A percentile compares a stretch with the other conserved stretches of the same genome.
Evolutionary conservation across 129 eudicot species (phyloP).

Genomic region (Logfia minima): DNA sequence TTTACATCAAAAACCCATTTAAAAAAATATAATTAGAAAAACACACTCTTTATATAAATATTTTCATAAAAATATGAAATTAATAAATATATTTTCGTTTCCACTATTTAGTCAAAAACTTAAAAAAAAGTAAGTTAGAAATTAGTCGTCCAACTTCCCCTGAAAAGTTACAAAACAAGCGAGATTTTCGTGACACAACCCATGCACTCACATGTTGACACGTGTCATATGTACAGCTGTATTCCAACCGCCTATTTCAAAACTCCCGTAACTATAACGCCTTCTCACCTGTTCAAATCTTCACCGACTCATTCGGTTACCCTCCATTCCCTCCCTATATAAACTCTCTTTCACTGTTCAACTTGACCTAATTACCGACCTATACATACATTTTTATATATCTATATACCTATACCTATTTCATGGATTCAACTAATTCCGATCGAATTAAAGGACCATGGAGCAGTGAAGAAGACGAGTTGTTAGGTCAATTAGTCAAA

Average conservation of each 20-base stretch:
- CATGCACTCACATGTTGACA: conserved; percentile 27
- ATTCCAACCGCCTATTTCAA: conserved; percentile 32
- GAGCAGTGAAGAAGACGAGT: conserved; percentile 44
- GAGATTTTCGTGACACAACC: conserved; percentile 25
- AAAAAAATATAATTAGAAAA: too few relatives aligned
- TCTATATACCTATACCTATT: background rate
- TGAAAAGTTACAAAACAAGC: conserved; percentile 19
- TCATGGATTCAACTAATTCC: conserved; percentile 21
- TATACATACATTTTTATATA: background rate
- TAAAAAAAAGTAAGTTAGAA: conserved; percentile 23
- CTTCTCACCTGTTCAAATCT: conserved; percentile 22
- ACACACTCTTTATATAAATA: too few relatives aligned
- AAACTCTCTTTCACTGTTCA: conserved; percentile 11
- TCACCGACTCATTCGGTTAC: conserved; percentile 41
- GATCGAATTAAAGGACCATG: conserved; percentile 49
- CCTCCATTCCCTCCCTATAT: conserved; percentile 29
- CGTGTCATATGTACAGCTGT: conserved; percentile 46
- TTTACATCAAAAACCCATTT: too few relatives aligned
- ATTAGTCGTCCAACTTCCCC: conserved; percentile 28
- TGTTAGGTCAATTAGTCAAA: conserved; percentile 26
- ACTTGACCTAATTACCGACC: background rate
- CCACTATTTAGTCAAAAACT: too few relatives aligned
- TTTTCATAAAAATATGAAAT: too few relatives aligned
- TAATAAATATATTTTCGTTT: too few relatives aligned
- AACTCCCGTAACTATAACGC: conserved; percentile 43